Evolutionary conservation across 225 moss, liverwort and hornwort species (phyloP), one percentile per base, ranked within the genome.

Genomic region (Marchantia paleacea): DNA sequence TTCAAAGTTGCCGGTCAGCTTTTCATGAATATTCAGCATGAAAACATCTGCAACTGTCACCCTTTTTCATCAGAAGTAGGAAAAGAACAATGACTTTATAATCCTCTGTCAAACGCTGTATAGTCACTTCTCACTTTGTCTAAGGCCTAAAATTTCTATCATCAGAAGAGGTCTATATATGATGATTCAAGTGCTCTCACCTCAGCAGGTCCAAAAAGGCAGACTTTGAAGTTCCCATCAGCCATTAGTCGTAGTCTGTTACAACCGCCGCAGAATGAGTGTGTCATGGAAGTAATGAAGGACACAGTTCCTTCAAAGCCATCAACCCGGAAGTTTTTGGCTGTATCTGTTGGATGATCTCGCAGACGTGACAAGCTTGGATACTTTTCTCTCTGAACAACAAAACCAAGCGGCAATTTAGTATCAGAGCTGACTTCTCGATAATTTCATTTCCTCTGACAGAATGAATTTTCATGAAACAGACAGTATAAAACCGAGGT

Each of bases 211-310:
- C 99, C 99, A 57, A 99, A 99, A 9, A 99, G 92, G 84, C 99
- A 99, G 52, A 99, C 99, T 90, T 99, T 99, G 79, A 99, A 92
- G 78, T 99, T 99, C 55, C 99, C 99, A 76, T 99, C 99, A 54
- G 99, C 99, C 99, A 99, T 92, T 51, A 99, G 91, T 18, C 99
- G 94, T 71, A 99, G 78, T 74, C 99, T 90, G 84, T 99, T 99
- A 89, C 99, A 99, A 20, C 99, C 99, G 49, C 91, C 92, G 83
- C 99, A 99, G 80, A 99, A 99, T 76, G 95, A 90, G 65, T 99
- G 79, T 26, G 99, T 99, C 99, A 99, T 99, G 16, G 99, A 99
- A 31, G 99, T 95, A 73, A 99, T 95, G 80, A 99, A 99, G 19
- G 99, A 99, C 18, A 99, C 94, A 9, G 84, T 86, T 78, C 99